Evolutionary conservation across 768 basidiomycete species (phyloP), one percentile per base, ranked within the genome.

Genomic region (Lactifluus pinguis): DNA sequence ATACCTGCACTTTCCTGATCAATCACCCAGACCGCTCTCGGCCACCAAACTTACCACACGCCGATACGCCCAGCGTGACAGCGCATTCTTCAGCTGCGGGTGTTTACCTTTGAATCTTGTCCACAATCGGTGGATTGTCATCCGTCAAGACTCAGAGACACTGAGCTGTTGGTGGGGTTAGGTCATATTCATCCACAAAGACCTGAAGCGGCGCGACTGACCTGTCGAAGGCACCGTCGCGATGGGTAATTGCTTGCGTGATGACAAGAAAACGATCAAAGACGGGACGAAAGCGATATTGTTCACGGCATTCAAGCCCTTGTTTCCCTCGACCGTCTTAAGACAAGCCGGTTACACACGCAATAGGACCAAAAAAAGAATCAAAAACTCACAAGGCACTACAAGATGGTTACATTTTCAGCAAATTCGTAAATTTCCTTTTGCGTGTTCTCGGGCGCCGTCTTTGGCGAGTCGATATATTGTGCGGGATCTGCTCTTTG

Each of bases 91-190:
- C 81, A 6, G 69, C 60, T 47, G 80, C 77, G 78, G 75, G 49
- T 71, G 71, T 66, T 80, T 76, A 30, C 70, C 74, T 55, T 72
- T 72, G 6, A 19, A 95, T 69, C 57, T 85, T 83, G 19, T 80
- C 70, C 55, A 85, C 83, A 34, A 85, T 83, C 17, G 86, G 80
- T 17, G 74, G 76, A 64, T 97, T 98, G 69, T 97, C 95, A 69
- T 95, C 92, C 2, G 92, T 91, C 30, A 98, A 76, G 61, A 95
- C 90, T 71, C 95, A 97, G n/a, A 97, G 75, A 68, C 92, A 92
- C 69, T 98, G 95, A 0, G 92, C 93, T 93, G 66, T 30, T 53
- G 14, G 11, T 6, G 41, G 10, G 36, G 11, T 9, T n/a, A 30
- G n/a, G n/a, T n/a, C n/a, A n/a, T n/a, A n/a, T n/a, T n/a, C n/a